Evolutionary conservation across 345 rosid species (phyloP).

Genomic region (Citrus medica): DNA sequence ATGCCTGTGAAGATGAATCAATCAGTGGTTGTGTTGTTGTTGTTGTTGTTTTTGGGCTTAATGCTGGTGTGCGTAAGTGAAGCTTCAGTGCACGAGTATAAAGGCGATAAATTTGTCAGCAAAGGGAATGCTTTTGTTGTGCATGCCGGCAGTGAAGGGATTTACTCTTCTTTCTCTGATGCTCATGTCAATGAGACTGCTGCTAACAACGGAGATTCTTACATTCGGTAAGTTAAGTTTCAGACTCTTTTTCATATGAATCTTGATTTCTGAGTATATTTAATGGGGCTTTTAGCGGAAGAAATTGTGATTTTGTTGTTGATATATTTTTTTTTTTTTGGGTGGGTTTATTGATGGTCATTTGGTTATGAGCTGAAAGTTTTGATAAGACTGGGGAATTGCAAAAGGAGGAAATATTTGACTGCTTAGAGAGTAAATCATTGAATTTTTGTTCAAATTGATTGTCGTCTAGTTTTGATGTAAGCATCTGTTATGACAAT

Average conservation of each 20-base stretch:
- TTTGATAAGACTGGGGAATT: neutral
- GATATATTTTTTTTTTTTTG: constrained; percentile 17
- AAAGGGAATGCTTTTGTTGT: constrained; percentile 93
- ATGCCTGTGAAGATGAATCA: constrained; percentile 19
- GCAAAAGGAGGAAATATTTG: neutral
- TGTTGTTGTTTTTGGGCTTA: constrained; percentile 17
- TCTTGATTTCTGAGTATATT: neutral
- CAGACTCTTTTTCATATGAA: neutral
- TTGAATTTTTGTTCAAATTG: neutral
- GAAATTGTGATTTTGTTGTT: neutral
- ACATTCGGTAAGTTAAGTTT: constrained; percentile 49
- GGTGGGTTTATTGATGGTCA: constrained; percentile 4
- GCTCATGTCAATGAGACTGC: constrained; percentile 20
- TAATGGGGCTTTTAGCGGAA: neutral
- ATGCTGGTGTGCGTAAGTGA: constrained; percentile 23
- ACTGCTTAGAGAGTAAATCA: neutral
- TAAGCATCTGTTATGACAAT: neutral
- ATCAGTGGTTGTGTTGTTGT: constrained; percentile 14
- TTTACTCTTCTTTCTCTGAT: constrained; percentile 59
- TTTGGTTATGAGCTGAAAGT: neutral
- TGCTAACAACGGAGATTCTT: constrained; percentile 46
- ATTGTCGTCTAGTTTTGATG: neutral
- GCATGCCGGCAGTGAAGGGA: constrained; percentile 96
- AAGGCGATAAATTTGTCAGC: constrained; percentile 56
- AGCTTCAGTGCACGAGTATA: constrained; percentile 89